Evolutionary conservation across 2,329 filamentous ascomycete genomes (phyloP).

Genomic region (Tolypocladium cylindrosporum): DNA sequence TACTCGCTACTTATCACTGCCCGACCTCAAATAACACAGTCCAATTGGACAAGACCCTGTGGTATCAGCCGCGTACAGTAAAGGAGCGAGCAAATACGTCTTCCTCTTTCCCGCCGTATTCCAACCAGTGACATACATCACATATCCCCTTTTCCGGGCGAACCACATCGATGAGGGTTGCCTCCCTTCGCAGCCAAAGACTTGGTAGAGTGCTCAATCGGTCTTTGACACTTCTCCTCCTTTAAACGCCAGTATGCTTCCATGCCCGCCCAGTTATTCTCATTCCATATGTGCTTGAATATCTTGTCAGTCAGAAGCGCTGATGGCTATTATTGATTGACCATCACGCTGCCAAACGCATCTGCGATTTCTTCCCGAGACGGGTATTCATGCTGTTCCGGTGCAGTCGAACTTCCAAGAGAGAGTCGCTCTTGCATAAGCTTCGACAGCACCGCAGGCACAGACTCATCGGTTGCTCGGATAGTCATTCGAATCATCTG

Average conservation of each 20-base stretch:
- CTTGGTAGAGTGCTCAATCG: neutral
- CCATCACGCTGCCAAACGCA: slow-evolving; percentile 47
- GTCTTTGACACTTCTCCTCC: neutral
- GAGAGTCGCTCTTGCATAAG: slow-evolving; percentile 79
- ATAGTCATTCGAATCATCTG: slow-evolving; percentile 95
- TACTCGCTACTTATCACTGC: neutral
- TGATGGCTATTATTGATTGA: slow-evolving; percentile 19
- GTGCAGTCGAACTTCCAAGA: slow-evolving; percentile 32
- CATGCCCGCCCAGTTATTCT: slow-evolving; percentile 37
- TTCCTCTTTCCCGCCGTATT: neutral
- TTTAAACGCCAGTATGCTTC: slow-evolving; percentile 21
- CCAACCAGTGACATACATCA: neutral
- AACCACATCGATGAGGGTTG: neutral
- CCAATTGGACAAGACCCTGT: neutral
- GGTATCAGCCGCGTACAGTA: slow-evolving; percentile 3
- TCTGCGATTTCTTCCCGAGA: slow-evolving; percentile 43
- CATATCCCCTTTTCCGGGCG: neutral
- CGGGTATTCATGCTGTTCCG: slow-evolving; percentile 29
- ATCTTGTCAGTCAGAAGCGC: neutral
- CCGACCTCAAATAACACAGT: neutral
- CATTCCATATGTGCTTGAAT: neutral
- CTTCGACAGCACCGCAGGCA: slow-evolving; percentile 71
- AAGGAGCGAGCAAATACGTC: neutral
- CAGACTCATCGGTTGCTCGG: slow-evolving; percentile 82
- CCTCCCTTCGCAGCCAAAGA: neutral